Base-by-base conservation (phyloP, 2,329 filamentous ascomycete genomes). In the Aspergillus calidoustus region DNA sequence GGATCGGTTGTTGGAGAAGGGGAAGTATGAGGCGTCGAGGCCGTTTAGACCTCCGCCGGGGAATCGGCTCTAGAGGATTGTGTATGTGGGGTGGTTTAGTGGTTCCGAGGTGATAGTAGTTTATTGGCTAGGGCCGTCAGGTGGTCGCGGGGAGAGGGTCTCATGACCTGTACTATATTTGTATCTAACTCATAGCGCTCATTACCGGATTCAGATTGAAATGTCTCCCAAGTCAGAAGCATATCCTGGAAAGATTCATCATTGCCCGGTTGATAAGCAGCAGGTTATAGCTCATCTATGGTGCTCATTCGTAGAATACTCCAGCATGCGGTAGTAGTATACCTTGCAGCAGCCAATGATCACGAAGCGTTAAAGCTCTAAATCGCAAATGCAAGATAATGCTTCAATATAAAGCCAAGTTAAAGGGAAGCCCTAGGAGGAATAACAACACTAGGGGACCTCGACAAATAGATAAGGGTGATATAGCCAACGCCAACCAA, bases 1-100 rank as follows among this genome's bases (percentile, higher is more conserved):
- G 48, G 84, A 92, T 73, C 82, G 85, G 66, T 82, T 91, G 28
- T 71, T 81, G 41, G 91, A 93, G 77, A 96, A 92, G 83, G 91
- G 92, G 76, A 97, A 96, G 80, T 98, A 96, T 77, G 93, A 98
- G 80, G 89, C 91, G 34, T 83, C 82, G 57, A 83, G 86, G 68
- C 90, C 93, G 59, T 98, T 89, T 78, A 82, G 86, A 69, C 90
- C 89, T 78, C 86, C 83, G 64, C 96, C 92, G 76, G 95, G 95
- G 3, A 93, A 98, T 80, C 85, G 95, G 38, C 96, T 99, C 9
- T 54, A 38, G 46, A 13, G 19, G 4, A n/a, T 2, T 54, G 34
- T 41, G 34, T 38, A 11, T 41, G 34, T 15, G 15, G 11, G 34
- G 5, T 41, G 11, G 34, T 41, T 41, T 15, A 41, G 34, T 15